Percentiles rank a stretch among this genome's conserved stretches.
phyloP scores from a whole-genome alignment of 345 rosid genomes.

The Sapria himalayana region DNA sequence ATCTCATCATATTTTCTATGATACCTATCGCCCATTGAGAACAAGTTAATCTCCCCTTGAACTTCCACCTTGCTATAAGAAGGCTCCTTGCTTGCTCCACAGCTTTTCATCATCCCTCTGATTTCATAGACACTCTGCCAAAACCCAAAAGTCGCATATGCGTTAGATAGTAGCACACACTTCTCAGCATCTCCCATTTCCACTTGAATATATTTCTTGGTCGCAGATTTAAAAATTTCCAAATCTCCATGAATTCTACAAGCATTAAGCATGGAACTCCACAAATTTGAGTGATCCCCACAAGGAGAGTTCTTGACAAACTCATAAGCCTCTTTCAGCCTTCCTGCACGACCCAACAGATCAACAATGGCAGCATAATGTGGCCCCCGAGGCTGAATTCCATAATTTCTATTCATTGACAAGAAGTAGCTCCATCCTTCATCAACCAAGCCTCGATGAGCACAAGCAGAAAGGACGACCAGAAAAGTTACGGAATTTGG shows the following conservation, averaged over 20 bases:
- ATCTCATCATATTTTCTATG: slow-evolving; percentile 26
- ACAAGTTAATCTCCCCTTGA: slow-evolving; percentile 28
- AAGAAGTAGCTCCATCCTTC: slow-evolving; percentile 29
- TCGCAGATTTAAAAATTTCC: slow-evolving; percentile 29
- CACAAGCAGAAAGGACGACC: slow-evolving; percentile 51
- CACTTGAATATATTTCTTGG: slow-evolving; percentile 29
- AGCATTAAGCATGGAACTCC: slow-evolving; percentile 63
- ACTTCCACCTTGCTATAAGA: slow-evolving; percentile 51
- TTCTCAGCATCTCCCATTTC: slow-evolving; percentile 48
- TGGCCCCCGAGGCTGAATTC: slow-evolving; percentile 31
- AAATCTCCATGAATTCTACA: slow-evolving; percentile 44
- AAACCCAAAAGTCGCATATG: slow-evolving; percentile 37
- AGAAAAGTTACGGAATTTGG: slow-evolving; percentile 52
- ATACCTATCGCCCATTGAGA: slow-evolving; percentile 31
- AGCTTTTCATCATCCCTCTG: slow-evolving; percentile 28
- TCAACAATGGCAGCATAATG: slow-evolving; percentile 64
- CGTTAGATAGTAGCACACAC: slow-evolving; percentile 41
- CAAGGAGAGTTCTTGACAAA: slow-evolving; percentile 35
- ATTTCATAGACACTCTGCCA: slow-evolving; percentile 43
- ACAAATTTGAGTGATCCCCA: slow-evolving; percentile 29
- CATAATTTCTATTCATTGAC: slow-evolving; percentile 35
- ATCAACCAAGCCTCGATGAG: slow-evolving; percentile 49
- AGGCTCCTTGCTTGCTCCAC: slow-evolving; percentile 34
- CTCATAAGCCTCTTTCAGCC: slow-evolving; percentile 37
- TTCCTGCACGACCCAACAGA: slow-evolving; percentile 50